These are phyloP conservation scores for Carex cristatella DNA, from an alignment of 176 grass and related monocot species.

Conservation along the genomic window DNA sequence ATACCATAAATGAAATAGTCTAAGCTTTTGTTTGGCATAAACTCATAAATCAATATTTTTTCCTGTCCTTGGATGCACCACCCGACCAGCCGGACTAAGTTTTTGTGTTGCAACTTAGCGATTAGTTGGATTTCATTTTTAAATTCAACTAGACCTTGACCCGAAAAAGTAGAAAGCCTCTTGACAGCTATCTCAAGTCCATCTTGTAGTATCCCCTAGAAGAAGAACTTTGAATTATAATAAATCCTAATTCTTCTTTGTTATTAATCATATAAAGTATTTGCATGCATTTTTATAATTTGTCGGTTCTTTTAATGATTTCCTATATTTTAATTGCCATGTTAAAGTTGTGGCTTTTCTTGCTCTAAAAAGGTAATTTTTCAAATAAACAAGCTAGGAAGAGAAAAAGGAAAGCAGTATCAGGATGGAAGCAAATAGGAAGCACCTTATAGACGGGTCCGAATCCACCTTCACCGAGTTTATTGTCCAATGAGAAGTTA, in stretches of 20 bases:
- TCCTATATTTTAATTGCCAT: background rate
- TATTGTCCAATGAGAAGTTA: constrained; percentile 19
- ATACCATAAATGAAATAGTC: constrained; percentile 18
- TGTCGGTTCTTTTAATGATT: too few species aligned
- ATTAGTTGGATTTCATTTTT: constrained; percentile 22
- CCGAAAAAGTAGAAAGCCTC: constrained; percentile 7
- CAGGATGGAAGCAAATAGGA: background rate
- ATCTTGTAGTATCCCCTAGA: constrained; percentile 9
- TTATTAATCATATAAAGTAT: too few species aligned
- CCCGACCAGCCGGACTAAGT: constrained; percentile 19
- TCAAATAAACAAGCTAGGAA: background rate
- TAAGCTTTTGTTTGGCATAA: constrained; percentile 22
- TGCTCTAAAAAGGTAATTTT: background rate
- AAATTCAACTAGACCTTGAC: constrained; percentile 23
- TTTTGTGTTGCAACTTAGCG: constrained; percentile 10
- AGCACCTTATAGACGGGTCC: constrained; percentile 28
- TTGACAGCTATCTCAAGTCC: constrained; percentile 25
- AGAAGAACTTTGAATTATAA: background rate
- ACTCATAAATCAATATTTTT: constrained; percentile 21
- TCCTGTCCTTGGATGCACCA: constrained; percentile 19
- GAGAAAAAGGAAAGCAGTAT: background rate
- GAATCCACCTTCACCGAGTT: constrained; percentile 30
- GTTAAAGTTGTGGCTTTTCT: background rate
- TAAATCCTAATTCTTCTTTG: background rate
- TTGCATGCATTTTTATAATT: background rate